Percentiles rank a stretch among this genome's conserved stretches.
Conservation (phyloP, 2,329 filamentous ascomycete genomes). For the Myotisia sp. region DNA sequence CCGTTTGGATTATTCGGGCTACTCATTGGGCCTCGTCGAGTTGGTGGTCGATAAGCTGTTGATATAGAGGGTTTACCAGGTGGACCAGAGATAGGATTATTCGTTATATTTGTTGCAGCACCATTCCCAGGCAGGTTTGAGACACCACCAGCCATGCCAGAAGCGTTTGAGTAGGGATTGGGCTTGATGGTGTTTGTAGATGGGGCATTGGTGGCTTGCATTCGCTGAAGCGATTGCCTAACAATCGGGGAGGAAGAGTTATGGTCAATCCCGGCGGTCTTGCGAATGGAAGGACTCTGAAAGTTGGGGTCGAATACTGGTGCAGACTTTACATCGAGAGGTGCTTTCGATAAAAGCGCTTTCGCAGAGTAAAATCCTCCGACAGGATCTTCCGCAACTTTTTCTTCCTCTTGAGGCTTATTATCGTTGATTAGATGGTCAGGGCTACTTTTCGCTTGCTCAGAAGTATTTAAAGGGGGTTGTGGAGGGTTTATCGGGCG, state of each 20-base stretch:
- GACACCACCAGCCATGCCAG: too few species aligned
- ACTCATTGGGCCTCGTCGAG: slow-evolving; percentile 27
- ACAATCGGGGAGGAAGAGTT: slow-evolving; percentile 58
- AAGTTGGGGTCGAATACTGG: slow-evolving; percentile 57
- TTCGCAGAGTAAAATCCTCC: slow-evolving; percentile 58
- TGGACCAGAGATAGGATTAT: slow-evolving; percentile 16
- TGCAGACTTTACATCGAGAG: slow-evolving; percentile 28
- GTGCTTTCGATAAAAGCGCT: slow-evolving; percentile 39
- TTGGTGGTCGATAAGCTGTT: slow-evolving; percentile 32
- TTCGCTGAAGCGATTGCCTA: slow-evolving; percentile 19
- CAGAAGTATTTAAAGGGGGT: slow-evolving; percentile 12
- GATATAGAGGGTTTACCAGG: slow-evolving; percentile 22
- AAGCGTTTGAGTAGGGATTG: too few species aligned
- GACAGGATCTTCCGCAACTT: slow-evolving; percentile 23
- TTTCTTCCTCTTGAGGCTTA: slow-evolving; percentile 10
- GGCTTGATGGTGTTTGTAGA: not conserved
- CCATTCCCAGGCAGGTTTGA: too few species aligned
- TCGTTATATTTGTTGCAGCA: not conserved
- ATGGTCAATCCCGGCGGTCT: slow-evolving; percentile 78
- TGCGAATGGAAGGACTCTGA: slow-evolving; percentile 73
- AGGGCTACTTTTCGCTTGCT: slow-evolving; percentile 13
- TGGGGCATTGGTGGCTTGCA: slow-evolving; percentile 2
- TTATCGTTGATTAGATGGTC: slow-evolving; percentile 9
- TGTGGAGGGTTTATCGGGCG: slow-evolving; percentile 9
- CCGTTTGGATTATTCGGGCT: slow-evolving; percentile 12